A percentile compares a stretch with the other conserved stretches of the same genome.
phyloP scores from a whole-genome alignment of 805 yeast genomes.

The Candida ulmi region DNA sequence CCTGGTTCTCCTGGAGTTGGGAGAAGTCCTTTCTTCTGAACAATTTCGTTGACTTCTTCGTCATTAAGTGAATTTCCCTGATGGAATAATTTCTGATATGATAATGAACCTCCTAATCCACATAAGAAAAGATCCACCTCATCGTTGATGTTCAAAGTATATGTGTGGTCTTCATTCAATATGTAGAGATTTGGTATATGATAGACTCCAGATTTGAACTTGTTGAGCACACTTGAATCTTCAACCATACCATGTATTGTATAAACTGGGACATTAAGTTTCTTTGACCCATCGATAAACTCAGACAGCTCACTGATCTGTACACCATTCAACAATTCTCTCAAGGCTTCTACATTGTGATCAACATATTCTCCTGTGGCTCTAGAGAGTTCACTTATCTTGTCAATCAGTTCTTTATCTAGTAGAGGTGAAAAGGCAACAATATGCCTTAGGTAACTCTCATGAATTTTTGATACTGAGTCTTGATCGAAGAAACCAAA shows the following conservation, averaged over 20 bases:
- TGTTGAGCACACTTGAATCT: slow-evolving; percentile 61
- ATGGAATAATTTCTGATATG: slow-evolving; percentile 63
- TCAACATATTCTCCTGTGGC: slow-evolving; percentile 37
- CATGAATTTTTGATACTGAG: slow-evolving; percentile 48
- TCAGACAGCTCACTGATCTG: slow-evolving; percentile 47
- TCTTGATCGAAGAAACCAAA: slow-evolving; percentile 69
- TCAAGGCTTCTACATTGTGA: slow-evolving; percentile 28
- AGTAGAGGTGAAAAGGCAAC: slow-evolving; percentile 62
- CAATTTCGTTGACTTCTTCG: slow-evolving; percentile 14
- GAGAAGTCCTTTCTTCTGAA: slow-evolving; percentile 24
- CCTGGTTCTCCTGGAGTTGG: slow-evolving; percentile 62
- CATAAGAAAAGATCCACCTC: slow-evolving; percentile 44
- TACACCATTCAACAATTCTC: slow-evolving; percentile 28
- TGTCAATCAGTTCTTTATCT: slow-evolving; percentile 40
- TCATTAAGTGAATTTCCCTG: slow-evolving; percentile 38
- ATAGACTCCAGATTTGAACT: slow-evolving; percentile 50
- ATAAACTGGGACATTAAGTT: slow-evolving; percentile 58
- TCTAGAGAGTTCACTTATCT: slow-evolving; percentile 47
- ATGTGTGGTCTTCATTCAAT: slow-evolving; percentile 52
- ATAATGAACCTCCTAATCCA: slow-evolving; percentile 70
- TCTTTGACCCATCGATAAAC: slow-evolving; percentile 38
- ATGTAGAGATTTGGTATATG: slow-evolving; percentile 51
- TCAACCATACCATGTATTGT: slow-evolving; percentile 75
- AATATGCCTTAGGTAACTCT: slow-evolving; percentile 55
- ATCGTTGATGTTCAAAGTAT: slow-evolving; percentile 34